Base-by-base conservation (phyloP, 345 rosid species). In the Camelina sativa region DNA sequence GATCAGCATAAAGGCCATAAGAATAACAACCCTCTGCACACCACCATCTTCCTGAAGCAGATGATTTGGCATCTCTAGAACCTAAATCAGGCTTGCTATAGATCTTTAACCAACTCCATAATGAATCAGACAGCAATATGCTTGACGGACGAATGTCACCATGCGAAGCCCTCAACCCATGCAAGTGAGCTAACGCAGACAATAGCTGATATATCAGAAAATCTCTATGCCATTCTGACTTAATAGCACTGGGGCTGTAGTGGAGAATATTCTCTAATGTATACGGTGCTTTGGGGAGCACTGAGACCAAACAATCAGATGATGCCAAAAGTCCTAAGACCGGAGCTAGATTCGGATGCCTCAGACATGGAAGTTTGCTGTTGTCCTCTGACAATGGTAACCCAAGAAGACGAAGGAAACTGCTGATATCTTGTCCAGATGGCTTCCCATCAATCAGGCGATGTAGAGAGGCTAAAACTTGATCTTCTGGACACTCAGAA, bases 291-390 rank as follows among this genome's bases (percentile, higher is more conserved):
- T 83, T 91, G 13, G 92, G 97, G 73, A 89, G 84, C 81, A 93
- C 82, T 46, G 83, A 80, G 70, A 82, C 82, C 44, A 85, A 71
- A 83, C 74, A 65, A 55, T 65, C 80, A 53, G 85, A 67, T 57
- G 91, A 73, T 55, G 80, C 83, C 30, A 91, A 75, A 79, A 88
- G 63, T 23, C 97, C 96, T 66, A 93, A 75, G 41, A 89, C 56
- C 38, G 98, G 97, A 41, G 80, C 80, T 66, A 91, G 70, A 71
- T 91, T 93, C 17, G 98, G 98, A 80, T 93, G 98, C 84, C 98
- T 87, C 62, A 89, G 76, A 80, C 85, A 80, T 62, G 74, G 87
- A 52, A 89, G 85, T 70, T 82, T 40, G 64, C 75, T 67, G 52
- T 68, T 68, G 25, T 84, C 89, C 41, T 82, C 85, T 66, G 76